These are phyloP conservation scores for Boletus subparvulus DNA, from an alignment of 768 basidiomycete species.

Conservation along the genomic window DNA sequence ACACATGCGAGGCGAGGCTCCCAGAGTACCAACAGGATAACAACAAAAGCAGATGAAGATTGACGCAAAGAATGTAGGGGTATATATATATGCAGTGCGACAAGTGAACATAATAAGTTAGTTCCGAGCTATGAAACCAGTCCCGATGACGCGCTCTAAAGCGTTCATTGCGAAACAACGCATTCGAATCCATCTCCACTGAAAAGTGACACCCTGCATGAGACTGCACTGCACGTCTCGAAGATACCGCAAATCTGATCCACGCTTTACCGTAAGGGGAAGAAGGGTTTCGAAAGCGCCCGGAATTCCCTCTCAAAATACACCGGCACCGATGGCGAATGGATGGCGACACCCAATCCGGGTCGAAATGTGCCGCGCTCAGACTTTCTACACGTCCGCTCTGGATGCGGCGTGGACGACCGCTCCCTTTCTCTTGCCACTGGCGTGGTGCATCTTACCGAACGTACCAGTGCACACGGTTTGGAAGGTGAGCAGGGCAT, in stretches of 20 bases:
- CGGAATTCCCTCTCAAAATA: background rate
- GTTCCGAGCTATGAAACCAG: too few relatives aligned
- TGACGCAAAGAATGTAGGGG: background rate
- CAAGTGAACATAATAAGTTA: background rate
- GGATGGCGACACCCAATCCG: background rate
- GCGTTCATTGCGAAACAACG: background rate
- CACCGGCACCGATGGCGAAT: background rate
- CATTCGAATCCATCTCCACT: background rate
- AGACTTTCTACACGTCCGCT: background rate
- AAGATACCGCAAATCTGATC: background rate
- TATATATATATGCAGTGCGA: background rate
- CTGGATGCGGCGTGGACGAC: background rate
- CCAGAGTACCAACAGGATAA: background rate
- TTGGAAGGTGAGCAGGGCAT: conserved; percentile 41
- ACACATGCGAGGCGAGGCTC: background rate
- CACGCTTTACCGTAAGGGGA: background rate
- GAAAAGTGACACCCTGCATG: too few relatives aligned
- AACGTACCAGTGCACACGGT: conserved; percentile 22
- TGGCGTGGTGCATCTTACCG: conserved; percentile 5
- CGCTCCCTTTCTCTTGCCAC: background rate
- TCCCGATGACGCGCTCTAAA: too few relatives aligned
- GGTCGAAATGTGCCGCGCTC: background rate
- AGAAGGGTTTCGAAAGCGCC: background rate
- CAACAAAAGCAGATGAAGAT: background rate
- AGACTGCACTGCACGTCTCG: background rate